Percentiles rank a stretch among this genome's conserved stretches.
Conservation (phyloP, 2,329 filamentous ascomycete species). For the Truncatella angustata region DNA sequence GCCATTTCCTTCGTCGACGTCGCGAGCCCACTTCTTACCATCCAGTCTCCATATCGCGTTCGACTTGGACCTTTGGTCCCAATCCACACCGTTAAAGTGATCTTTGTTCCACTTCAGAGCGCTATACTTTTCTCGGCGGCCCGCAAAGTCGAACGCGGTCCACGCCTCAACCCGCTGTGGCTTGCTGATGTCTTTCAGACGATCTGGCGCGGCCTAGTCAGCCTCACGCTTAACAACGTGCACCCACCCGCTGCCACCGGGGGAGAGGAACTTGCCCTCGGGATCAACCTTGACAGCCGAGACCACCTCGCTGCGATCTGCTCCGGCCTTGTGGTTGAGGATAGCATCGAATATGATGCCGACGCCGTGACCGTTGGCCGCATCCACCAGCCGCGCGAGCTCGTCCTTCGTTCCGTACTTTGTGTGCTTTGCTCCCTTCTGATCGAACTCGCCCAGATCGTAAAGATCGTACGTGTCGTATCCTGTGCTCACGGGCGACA, state of each 20-base stretch:
- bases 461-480: slow-evolving; percentile 70
- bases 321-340: slow-evolving; percentile 69
- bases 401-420: slow-evolving; percentile 69
- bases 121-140: neutral
- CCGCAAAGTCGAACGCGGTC: neutral
- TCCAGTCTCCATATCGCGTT: neutral
- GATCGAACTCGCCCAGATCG: slow-evolving; percentile 69
- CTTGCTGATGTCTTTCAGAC: neutral
- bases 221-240: neutral
- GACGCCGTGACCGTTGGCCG: slow-evolving; percentile 51
- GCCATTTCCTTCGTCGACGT: neutral
- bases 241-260: neutral
- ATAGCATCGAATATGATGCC: slow-evolving; percentile 68
- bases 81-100: neutral
- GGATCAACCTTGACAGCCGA: slow-evolving; percentile 39
- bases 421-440: slow-evolving; percentile 59
- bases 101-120: neutral
- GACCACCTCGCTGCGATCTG: slow-evolving; percentile 60
- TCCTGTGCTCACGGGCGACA: slow-evolving; percentile 59
- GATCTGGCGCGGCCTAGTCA: neutral
- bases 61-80: neutral
- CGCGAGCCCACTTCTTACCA: neutral
- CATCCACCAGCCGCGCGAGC: slow-evolving; percentile 49
- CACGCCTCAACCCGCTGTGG: neutral
- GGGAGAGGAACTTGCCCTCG: neutral